phyloP scores from a whole-genome alignment of 164 flowering plant genomes.

The Chimonanthus salicifolius region DNA sequence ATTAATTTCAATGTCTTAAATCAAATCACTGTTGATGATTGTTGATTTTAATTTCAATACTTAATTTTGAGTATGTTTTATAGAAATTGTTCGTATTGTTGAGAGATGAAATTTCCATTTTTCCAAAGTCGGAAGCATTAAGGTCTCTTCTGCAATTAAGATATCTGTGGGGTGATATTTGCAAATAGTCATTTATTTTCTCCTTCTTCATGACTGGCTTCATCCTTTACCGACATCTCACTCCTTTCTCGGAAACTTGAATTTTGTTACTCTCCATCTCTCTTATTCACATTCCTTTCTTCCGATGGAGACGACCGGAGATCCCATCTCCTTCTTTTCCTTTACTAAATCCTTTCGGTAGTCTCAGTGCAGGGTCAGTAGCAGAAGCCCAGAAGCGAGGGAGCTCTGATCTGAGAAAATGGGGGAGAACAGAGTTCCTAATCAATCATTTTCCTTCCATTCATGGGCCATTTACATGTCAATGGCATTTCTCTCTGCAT shows the following conservation, averaged over 20 bases:
- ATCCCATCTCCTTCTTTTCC: background rate
- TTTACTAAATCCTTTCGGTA: background rate
- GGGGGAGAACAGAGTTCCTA: background rate
- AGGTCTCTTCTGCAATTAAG: too few species aligned
- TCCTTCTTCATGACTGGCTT: background rate
- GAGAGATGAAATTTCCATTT: too few species aligned
- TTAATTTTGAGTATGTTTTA: too few species aligned
- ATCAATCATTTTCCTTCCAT: background rate
- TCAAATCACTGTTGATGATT: too few species aligned
- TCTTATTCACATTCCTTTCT: background rate
- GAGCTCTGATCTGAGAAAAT: background rate
- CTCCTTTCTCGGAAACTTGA: background rate
- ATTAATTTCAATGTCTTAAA: too few species aligned
- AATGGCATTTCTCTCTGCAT: background rate
- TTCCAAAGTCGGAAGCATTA: too few species aligned
- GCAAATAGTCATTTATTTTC: background rate
- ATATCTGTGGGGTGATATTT: too few species aligned
- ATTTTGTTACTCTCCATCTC: background rate
- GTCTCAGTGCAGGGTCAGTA: background rate
- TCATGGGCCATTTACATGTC: background rate
- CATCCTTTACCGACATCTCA: conserved; percentile 5
- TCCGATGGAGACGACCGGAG: background rate
- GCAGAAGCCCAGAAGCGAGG: background rate
- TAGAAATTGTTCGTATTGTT: too few species aligned
- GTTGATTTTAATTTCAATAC: too few species aligned